Evolutionary conservation across 2,329 filamentous ascomycete genomes (phyloP).

Genomic region (Aspergillus jensenii): DNA sequence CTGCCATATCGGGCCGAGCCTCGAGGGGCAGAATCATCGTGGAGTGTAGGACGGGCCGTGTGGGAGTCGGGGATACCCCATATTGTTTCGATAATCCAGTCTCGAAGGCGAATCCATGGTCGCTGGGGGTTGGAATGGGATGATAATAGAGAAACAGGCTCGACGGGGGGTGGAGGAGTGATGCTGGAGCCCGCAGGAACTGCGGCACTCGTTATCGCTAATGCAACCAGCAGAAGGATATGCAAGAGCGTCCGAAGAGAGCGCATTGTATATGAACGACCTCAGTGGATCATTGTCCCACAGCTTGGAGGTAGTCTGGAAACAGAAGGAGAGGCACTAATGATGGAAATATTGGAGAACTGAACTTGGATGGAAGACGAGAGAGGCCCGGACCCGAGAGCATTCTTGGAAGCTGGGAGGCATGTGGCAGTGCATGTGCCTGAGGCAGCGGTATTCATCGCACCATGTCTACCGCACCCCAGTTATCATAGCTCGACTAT

Average conservation of each 20-base stretch:
- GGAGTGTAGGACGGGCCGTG: conserved; percentile 20
- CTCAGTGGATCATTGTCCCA: conserved; percentile 4
- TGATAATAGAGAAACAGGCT: conserved; percentile 28
- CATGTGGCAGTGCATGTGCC: neutral
- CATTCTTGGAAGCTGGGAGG: neutral
- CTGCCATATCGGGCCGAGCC: conserved; percentile 63
- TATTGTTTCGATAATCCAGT: conserved; percentile 44
- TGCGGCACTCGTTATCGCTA: conserved; percentile 24
- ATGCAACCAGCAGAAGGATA: conserved; percentile 19
- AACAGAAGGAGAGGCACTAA: neutral
- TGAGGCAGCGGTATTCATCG: conserved; percentile 1
- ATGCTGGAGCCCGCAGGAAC: conserved; percentile 40
- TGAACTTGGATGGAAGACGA: neutral
- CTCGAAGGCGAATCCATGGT: conserved; percentile 41
- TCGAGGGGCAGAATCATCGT: conserved; percentile 32
- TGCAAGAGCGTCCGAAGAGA: conserved; percentile 14
- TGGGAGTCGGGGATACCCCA: conserved; percentile 39
- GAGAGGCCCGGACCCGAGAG: neutral
- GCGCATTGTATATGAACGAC: conserved; percentile 11
- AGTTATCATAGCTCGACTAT: neutral
- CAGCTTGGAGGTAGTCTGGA: neutral
- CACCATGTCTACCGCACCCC: neutral
- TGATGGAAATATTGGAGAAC: neutral
- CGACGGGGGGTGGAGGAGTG: conserved; percentile 30
- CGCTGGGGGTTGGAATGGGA: conserved; percentile 31